Evolutionary conservation across 2,329 filamentous ascomycete species (phyloP).

Genomic region (Alternaria incomplexa): DNA sequence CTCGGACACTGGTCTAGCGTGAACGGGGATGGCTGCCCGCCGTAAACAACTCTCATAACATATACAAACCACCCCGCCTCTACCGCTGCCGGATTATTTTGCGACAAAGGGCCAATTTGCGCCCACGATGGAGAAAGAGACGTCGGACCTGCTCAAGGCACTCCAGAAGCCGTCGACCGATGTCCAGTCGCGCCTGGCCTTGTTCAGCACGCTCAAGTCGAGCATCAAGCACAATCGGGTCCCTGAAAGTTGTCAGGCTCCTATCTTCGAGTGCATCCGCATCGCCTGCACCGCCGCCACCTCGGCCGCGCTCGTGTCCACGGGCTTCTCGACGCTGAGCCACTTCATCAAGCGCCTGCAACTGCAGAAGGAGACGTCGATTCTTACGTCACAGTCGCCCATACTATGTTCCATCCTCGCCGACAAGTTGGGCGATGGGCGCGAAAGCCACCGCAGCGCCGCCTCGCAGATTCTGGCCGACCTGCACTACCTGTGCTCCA

Average conservation of each 20-base stretch:
- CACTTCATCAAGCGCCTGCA: conserved; percentile 86
- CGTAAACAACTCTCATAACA: conserved; percentile 17
- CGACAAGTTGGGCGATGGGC: conserved; percentile 85
- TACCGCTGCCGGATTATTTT: conserved; percentile 18
- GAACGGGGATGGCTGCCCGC: conserved; percentile 6
- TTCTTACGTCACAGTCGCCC: conserved; percentile 71
- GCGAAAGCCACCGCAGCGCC: conserved; percentile 80
- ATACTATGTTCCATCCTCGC: conserved; percentile 76
- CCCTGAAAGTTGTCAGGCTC: conserved; percentile 72
- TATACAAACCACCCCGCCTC: conserved; percentile 24
- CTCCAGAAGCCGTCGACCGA: conserved; percentile 68
- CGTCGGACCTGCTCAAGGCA: conserved; percentile 58
- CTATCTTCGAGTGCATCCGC: conserved; percentile 83
- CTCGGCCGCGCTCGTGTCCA: conserved; percentile 73
- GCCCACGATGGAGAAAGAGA: conserved; percentile 60
- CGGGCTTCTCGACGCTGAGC: conserved; percentile 85
- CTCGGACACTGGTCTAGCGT: conserved; percentile 13
- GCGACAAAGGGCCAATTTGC: conserved; percentile 39
- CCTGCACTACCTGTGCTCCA: conserved; percentile 71
- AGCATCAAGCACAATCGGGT: conserved; percentile 93
- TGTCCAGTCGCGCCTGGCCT: conserved; percentile 49
- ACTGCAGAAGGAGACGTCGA: conserved; percentile 79
- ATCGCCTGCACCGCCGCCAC: conserved; percentile 78
- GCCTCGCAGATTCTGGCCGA: conserved; percentile 79
- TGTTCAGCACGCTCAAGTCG: conserved; percentile 78